These are phyloP conservation scores for Saraca asoca DNA, from an alignment of 331 rosid genomes.

Conservation along the genomic window DNA sequence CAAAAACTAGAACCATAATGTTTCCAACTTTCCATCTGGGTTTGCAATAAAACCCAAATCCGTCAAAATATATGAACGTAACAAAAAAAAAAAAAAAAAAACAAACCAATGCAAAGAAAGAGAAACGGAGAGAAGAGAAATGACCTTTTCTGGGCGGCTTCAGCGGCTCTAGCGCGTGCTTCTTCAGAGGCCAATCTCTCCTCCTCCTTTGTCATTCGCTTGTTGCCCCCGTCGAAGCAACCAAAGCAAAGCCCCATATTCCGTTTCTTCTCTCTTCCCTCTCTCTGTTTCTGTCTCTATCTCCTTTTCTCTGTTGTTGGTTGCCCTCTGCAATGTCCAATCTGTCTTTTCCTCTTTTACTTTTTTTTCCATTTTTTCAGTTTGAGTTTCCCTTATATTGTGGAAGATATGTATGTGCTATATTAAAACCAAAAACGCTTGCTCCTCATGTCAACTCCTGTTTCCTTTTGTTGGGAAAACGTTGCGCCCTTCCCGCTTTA, in stretches of 20 bases:
- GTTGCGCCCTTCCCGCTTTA: constrained; percentile 30
- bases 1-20: too few species aligned
- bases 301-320: constrained; percentile 10
- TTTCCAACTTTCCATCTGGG: too few species aligned
- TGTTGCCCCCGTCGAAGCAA: constrained; percentile 75
- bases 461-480: background rate
- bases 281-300: constrained; percentile 19
- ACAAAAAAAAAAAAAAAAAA: too few species aligned
- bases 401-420: constrained; percentile 20
- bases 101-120: background rate
- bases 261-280: background rate
- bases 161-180: constrained; percentile 83
- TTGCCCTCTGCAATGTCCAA: constrained; percentile 25
- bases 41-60: constrained; percentile 6
- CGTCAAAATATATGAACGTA: too few species aligned
- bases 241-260: constrained; percentile 77
- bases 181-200: constrained; percentile 81
- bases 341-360: background rate
- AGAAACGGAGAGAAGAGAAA: background rate
- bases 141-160: constrained; percentile 86
- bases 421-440: background rate
- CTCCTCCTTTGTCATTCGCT: constrained; percentile 67
- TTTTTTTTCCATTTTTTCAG: background rate
- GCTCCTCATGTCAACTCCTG: too few species aligned
- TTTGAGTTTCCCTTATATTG: constrained; percentile 26